Evolutionary conservation across 2,329 filamentous ascomycete species (phyloP), one percentile per base, ranked within the genome.

Genomic region (Fusarium graminum): DNA sequence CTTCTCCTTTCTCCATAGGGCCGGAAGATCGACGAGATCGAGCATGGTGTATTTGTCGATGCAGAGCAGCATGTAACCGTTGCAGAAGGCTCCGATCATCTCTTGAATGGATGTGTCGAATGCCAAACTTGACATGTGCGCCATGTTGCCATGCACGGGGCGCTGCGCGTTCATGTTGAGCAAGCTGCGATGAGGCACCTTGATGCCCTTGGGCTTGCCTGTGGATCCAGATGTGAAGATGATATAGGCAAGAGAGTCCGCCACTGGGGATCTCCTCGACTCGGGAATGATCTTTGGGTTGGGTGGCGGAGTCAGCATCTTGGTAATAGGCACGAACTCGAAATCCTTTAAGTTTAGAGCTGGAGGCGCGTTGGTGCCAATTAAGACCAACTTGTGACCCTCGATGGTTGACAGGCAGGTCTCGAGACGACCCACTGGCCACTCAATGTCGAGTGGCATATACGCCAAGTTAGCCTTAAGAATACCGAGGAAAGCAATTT

Each of bases 21-120:
- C 16, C 16, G 16, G 29, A 47, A 55, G 28, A 34, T 26, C 43
- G 25, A 10, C 14, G 17, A 12, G n/a, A 54, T 67, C 47, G 7
- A 69, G 36, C 8, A 65, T 44, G 2, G 46, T 47, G 26, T 51
- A 43, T 12, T 52, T 30, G 30, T 67, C 60, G 13, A 69, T 51
- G 28, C 66, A 69, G 32, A 67, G 39, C 6, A 69, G 9, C 1
- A 57, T 64, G 7, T 63, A 63, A 3, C 53, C 63, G 13, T 53
- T 54, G 9, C 59, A 34, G 3, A 65, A 25, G 2, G 58, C 29
- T 7, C 36, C 29, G 17, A 39, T 59, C 3, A 63, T 63, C 29
- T 65, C 63, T 41, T 25, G 51, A 10, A 38, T 52, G 3, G 63
- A 44, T 17, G 52, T 56, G 34, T 67, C 63, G 28, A 67, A 67